Base-by-base conservation (phyloP, 208 protist species). In the Acanthamoeba sp. region DNA sequence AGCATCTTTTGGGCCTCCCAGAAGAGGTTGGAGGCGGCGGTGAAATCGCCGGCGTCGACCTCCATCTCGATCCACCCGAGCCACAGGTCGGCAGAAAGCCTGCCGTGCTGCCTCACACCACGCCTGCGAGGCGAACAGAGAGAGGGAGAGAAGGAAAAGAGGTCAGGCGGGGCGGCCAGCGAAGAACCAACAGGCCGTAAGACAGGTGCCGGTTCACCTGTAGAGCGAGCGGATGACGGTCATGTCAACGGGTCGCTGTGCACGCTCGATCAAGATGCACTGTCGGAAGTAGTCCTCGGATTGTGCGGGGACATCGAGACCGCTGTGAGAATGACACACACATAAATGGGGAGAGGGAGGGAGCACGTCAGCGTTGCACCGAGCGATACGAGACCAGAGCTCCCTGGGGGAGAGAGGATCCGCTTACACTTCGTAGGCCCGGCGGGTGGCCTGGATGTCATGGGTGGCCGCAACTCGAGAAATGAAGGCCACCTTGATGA, bases 51-150 rank as follows among this genome's bases (percentile, higher is more conserved):
- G 6, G 42, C 80, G 6, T 55, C 80, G 6, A 55, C 32, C 50
- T 89, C 80, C 45, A 89, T 5, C 50, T 89, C 52, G 27, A 89
- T 89, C 45, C 40, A 89, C 18, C 52, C 80, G 32, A 89, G 52
- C 80, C 80, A 89, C 80, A 89, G 52, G 18, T 64, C 45, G 27
- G 36, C 48, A 5, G 71, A 80, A 18, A 40, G 71, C 32, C 10
- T 80, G 40, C 71, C 71, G 34, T 50, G 40, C 18, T 48, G 1
- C 22, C 71, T 5, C 71, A 45, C 36, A 14, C 71, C 71, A 45
- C 71, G 71, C 22, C 71, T 78, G 66, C 42, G 6, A 48, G 45
- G 10, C 45, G 45, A 85, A 55, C 4, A 85, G 20, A 57, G 1
- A 36, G 6, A 40, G 40, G 2, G 27, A 34, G 71, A 2, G 71